Conservation (phyloP, 441 rosid species). For the Rhodomyrtus psidioides region DNA sequence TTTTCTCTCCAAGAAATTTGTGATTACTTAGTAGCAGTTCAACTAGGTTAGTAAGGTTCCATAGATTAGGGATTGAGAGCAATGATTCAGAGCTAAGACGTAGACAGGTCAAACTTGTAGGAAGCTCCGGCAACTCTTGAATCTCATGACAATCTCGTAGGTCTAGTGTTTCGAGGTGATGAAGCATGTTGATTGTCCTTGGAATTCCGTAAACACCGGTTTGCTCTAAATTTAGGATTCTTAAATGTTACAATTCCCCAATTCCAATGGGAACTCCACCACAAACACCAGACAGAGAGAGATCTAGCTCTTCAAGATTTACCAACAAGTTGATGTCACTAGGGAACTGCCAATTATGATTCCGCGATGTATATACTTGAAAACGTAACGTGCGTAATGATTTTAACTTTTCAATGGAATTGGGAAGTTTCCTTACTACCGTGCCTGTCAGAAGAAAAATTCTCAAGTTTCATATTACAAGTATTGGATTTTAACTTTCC, state of each 20-base stretch:
- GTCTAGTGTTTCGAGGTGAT: too few relatives aligned
- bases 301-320: not conserved
- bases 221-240: too few relatives aligned
- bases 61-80: not conserved
- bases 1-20: rapidly evolving
- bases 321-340: not conserved
- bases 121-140: not conserved
- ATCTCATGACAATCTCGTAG: too few relatives aligned
- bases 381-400: not conserved
- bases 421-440: rapidly evolving
- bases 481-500: too few relatives aligned
- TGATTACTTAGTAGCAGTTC: not conserved
- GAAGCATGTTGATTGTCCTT: too few relatives aligned
- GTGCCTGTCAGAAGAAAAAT: rapidly evolving
- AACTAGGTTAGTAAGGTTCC: not conserved
- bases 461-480: not conserved
- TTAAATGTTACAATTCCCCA: too few relatives aligned
- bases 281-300: too few relatives aligned
- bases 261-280: too few relatives aligned
- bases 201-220: too few relatives aligned
- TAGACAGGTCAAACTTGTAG: not conserved
- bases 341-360: not conserved
- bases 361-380: too few relatives aligned
- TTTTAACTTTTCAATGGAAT: not conserved
- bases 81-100: not conserved